Base-by-base conservation (phyloP, 768 basidiomycete species). In the Trametopsis cervina region DNA sequence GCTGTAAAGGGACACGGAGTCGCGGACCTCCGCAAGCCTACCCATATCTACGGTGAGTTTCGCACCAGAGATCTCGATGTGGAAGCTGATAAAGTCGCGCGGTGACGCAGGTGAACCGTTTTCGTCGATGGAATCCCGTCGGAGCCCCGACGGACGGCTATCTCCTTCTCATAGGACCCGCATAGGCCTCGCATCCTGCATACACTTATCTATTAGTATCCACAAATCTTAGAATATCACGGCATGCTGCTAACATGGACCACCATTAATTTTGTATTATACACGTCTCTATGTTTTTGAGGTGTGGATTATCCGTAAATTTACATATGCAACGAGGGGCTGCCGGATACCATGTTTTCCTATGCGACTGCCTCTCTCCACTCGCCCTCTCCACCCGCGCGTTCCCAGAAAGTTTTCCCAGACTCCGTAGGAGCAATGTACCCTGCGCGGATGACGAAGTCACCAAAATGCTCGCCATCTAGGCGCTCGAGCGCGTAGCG, bases 381-480 rank as follows among this genome's bases (percentile, higher is more conserved):
- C 51, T 74, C 66, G 4, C 85, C 86, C 60, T 90, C 84, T 0
- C 89, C 89, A 13, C 89, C 89, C 71, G 83, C 78, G 15, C 77
- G 69, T 40, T 90, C 86, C 65, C 94, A 96, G 85, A 91, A 97
- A 41, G 79, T 71, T 57, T 76, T 87, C 15, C 94, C 94, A 29
- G 83, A 77, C 1, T 80, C 86, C 0, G 89, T 93, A 2, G 87
- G 77, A 27, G 89, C 76, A 55, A 98, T 92, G 60, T 94, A 92
- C 38, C 94, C 92, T 21, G 81, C 85, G 40, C 95, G 77, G 53
- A 99, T 86, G 25, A 90, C 89, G 64, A 88, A 99, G 66, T 98
- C 96, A 25, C 96, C 96, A 60, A 99, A 98, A 48, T 72, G 83
- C 67, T 99, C 96, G 24, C 89, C 92, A 7, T 89, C 83, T 3